A percentile compares a stretch with the other conserved stretches of the same genome.
phyloP scores from a whole-genome alignment of 164 flowering plant genomes.

The Vitis rotundifolia region DNA sequence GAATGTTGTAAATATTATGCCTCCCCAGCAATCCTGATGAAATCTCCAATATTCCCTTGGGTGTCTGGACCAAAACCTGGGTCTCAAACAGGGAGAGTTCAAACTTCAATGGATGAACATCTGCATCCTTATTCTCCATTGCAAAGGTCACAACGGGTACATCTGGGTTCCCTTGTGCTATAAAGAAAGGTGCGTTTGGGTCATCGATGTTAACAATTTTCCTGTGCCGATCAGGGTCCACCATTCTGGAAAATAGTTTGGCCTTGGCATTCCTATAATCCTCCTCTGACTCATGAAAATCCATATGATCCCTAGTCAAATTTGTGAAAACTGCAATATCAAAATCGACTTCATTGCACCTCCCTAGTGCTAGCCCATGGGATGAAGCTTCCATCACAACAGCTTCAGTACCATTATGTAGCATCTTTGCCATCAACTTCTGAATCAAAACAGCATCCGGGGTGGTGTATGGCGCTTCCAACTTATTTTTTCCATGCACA shows the following conservation, averaged over 20 bases:
- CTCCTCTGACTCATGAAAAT: slow-evolving; percentile 71
- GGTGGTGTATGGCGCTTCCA: slow-evolving; percentile 60
- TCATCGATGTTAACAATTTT: slow-evolving; percentile 92
- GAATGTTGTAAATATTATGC: slow-evolving; percentile 85
- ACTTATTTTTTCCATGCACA: slow-evolving; percentile 80
- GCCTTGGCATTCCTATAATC: slow-evolving; percentile 73
- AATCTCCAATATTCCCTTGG: slow-evolving; percentile 87
- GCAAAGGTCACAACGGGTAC: slow-evolving; percentile 94
- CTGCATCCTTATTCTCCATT: slow-evolving; percentile 82
- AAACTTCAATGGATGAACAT: slow-evolving; percentile 80
- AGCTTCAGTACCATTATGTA: slow-evolving; percentile 94
- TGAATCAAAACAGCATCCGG: slow-evolving; percentile 86
- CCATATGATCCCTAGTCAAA: slow-evolving; percentile 67
- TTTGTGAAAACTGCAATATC: slow-evolving; percentile 92
- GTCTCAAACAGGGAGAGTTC: slow-evolving; percentile 93
- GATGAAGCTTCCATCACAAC: slow-evolving; percentile 92
- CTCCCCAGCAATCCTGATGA: slow-evolving; percentile 96
- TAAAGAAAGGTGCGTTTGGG: slow-evolving; percentile 75
- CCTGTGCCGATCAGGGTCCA: slow-evolving; percentile 81
- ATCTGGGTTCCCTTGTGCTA: slow-evolving; percentile 71
- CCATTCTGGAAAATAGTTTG: slow-evolving; percentile 78
- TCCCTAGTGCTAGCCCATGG: slow-evolving; percentile 61
- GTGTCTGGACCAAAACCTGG: slow-evolving; percentile 89
- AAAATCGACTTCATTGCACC: slow-evolving; percentile 83
- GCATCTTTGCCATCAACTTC: slow-evolving; percentile 93